phyloP scores from a whole-genome alignment of 1,284 basidiomycete species.

The Cutaneotrichosporon dermatis region DNA sequence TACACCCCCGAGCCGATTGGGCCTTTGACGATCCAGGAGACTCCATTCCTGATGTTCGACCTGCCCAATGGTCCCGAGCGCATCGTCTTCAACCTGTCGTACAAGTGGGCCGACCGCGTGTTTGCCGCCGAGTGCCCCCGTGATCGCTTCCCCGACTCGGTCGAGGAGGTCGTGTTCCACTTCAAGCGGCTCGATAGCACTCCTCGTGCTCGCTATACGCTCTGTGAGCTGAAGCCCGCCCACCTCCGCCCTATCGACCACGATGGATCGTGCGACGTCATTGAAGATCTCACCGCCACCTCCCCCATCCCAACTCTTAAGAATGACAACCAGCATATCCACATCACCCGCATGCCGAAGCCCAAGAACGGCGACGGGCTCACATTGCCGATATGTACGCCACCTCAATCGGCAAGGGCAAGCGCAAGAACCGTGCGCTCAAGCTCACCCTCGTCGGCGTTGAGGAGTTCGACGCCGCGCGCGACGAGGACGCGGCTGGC shows the following conservation, averaged over 20 bases:
- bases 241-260: too few relatives aligned
- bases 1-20: too few relatives aligned
- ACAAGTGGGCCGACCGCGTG: background rate
- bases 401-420: background rate
- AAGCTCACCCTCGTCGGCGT: background rate
- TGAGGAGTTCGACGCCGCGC: background rate
- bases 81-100: background rate
- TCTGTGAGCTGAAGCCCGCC: background rate
- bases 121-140: background rate
- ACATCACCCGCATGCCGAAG: background rate
- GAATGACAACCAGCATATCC: too few relatives aligned
- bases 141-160: too few relatives aligned
- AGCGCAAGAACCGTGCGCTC: background rate
- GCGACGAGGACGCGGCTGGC: background rate
- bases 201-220: too few relatives aligned
- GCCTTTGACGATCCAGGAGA: too few relatives aligned
- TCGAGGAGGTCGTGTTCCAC: too few relatives aligned
- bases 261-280: too few relatives aligned
- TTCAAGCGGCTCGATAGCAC: too few relatives aligned
- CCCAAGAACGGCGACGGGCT: background rate
- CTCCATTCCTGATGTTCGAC: too few relatives aligned
- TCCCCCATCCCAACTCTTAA: too few relatives aligned
- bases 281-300: too few relatives aligned
- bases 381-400: background rate
- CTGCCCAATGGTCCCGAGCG: background rate